Evolutionary conservation across 139 green algal genomes (phyloP).

Genomic region (Asterochloris sp.): DNA sequence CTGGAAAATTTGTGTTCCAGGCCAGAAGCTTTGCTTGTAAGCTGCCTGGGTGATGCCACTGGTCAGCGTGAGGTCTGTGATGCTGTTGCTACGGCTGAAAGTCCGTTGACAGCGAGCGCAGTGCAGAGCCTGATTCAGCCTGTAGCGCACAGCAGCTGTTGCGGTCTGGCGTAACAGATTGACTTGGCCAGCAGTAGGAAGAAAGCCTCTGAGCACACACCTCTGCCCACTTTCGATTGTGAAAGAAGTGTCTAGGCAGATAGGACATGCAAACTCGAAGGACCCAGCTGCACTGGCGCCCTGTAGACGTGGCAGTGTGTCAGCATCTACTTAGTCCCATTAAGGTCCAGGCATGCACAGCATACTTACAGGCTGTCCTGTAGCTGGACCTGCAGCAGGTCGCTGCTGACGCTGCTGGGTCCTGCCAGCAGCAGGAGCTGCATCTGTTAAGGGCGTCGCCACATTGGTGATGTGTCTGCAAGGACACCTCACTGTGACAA

Average conservation of each 20-base stretch:
- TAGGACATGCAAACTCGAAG: constrained; percentile 11
- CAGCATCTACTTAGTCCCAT: too few relatives aligned
- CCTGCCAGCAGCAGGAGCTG: background rate
- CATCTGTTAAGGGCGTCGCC: background rate
- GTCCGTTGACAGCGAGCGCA: constrained; percentile 4
- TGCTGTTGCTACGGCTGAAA: background rate
- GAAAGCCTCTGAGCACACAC: background rate
- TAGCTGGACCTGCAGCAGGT: too few relatives aligned
- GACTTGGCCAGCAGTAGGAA: background rate
- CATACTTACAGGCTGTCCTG: too few relatives aligned
- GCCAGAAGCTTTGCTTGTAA: constrained; percentile 16
- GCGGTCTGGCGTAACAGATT: background rate
- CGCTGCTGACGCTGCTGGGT: background rate
- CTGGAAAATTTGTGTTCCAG: constrained; percentile 25
- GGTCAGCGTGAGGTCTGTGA: constrained; percentile 8
- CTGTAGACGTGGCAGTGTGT: too few relatives aligned
- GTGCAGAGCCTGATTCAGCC: background rate
- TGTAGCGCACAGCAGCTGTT: background rate
- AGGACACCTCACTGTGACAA: background rate
- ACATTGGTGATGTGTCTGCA: background rate
- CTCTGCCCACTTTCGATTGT: background rate
- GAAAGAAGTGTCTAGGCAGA: constrained; percentile 6
- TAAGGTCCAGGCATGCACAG: too few relatives aligned
- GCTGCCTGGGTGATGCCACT: constrained; percentile 5
- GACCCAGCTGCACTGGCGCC: too few relatives aligned